Conservation (phyloP, 176 grass and related monocot species). For the Eragrostis nindensis region DNA sequence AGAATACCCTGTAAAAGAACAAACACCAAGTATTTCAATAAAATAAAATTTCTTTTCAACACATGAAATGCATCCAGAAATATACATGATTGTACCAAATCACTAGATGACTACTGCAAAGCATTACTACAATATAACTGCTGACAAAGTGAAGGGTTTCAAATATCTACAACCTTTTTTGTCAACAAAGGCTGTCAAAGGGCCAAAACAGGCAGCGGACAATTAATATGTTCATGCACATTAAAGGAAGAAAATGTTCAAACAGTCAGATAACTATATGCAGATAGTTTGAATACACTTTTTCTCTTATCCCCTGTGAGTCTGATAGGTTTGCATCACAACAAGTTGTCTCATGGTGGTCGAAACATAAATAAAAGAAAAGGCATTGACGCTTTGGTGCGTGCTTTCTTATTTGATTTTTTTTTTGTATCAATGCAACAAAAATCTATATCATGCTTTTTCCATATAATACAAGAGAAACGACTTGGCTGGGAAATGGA, state of each 20-base stretch:
- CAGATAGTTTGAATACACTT: background rate
- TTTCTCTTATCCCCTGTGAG: background rate
- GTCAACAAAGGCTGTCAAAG: background rate
- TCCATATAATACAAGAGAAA: background rate
- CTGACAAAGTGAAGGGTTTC: background rate
- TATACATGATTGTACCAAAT: background rate
- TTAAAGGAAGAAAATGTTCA: background rate
- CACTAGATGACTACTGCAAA: background rate
- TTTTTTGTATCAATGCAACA: too few species aligned
- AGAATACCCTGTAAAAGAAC: slow-evolving; percentile 67
- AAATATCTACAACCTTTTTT: background rate
- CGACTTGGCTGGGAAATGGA: background rate
- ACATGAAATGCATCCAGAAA: background rate
- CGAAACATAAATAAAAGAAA: background rate
- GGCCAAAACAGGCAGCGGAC: background rate
- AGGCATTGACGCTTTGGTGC: too few species aligned
- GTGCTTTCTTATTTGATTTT: too few species aligned
- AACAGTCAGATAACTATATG: background rate
- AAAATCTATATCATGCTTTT: background rate
- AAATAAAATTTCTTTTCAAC: background rate
- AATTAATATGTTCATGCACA: background rate
- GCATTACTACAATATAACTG: background rate
- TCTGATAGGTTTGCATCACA: background rate
- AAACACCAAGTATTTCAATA: background rate
- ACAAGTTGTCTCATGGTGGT: background rate